Evolutionary conservation across 768 basidiomycete genomes (phyloP).

Genomic region (Boletus sp.): DNA sequence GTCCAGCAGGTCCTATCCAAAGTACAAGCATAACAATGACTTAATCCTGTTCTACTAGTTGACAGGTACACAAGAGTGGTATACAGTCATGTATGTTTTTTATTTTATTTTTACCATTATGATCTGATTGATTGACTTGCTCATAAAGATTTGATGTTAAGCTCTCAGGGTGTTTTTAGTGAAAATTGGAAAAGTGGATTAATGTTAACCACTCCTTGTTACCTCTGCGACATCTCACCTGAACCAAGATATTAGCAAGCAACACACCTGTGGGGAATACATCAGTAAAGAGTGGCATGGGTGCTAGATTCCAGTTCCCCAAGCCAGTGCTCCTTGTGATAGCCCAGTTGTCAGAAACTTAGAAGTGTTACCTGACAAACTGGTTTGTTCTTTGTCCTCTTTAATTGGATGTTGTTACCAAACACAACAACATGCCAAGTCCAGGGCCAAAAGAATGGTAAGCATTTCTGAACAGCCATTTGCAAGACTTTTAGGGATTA

Average conservation of each 20-base stretch:
- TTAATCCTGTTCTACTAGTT: neutral
- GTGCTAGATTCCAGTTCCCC: neutral
- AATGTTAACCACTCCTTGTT: neutral
- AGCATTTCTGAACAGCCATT: neutral
- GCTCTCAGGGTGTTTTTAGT: neutral
- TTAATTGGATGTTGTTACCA: neutral
- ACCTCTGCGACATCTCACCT: neutral
- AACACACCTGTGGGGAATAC: neutral
- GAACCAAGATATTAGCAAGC: neutral
- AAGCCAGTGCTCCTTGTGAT: neutral
- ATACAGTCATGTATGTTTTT: neutral
- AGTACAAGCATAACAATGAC: neutral
- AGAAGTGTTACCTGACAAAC: neutral
- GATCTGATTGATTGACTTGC: neutral
- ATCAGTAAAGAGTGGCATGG: neutral
- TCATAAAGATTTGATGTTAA: neutral
- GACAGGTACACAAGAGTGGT: neutral
- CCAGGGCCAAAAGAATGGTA: neutral
- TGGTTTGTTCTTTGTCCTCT: neutral
- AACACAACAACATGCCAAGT: neutral
- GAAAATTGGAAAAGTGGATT: neutral
- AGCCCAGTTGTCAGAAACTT: neutral
- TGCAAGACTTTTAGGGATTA: neutral
- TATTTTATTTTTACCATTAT: neutral
- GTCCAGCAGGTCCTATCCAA: neutral